Evolutionary conservation across 371 early-diverging fungal species (phyloP).

Genomic region (Mucor irregularis): DNA sequence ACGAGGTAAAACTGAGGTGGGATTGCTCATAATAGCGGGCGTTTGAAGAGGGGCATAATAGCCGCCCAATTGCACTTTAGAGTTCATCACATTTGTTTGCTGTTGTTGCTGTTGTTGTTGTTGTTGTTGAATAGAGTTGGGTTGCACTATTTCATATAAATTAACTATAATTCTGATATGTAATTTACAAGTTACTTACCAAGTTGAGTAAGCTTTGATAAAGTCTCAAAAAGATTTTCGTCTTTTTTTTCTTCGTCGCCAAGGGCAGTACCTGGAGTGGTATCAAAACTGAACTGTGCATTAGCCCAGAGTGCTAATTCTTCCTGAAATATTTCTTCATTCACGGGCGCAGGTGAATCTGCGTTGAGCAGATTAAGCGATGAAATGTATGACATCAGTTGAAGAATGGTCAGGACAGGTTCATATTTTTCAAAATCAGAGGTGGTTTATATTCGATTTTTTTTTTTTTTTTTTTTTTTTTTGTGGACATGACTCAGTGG

Average conservation of each 20-base stretch:
- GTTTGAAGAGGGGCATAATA: neutral
- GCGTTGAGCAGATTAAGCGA: slow-evolving; percentile 25
- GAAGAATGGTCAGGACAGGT: slow-evolving; percentile 11
- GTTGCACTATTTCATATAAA: neutral
- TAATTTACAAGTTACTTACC: slow-evolving; percentile 1
- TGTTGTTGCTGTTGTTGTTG: neutral
- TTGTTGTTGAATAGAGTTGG: neutral
- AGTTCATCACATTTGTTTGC: too few relatives aligned
- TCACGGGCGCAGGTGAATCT: slow-evolving; percentile 15
- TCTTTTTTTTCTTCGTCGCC: slow-evolving; percentile 26
- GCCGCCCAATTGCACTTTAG: too few relatives aligned
- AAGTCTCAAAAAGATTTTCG: slow-evolving; percentile 4
- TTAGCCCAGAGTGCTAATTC: slow-evolving; percentile 49
- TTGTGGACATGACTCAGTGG: slow-evolving; percentile 5
- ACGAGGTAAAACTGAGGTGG: slow-evolving; percentile 6
- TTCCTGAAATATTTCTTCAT: slow-evolving; percentile 27
- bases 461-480: neutral
- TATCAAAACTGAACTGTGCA: slow-evolving; percentile 56
- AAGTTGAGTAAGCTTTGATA: slow-evolving; percentile 9
- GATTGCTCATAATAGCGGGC: neutral
- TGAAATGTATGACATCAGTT: slow-evolving; percentile 35
- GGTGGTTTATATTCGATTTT: neutral
- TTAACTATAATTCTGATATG: neutral
- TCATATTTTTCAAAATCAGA: slow-evolving; percentile 4
- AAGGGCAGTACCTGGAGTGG: slow-evolving; percentile 49